Evolutionary conservation across 176 grass and related monocot genomes (phyloP).

Genomic region (Poa pratensis): DNA sequence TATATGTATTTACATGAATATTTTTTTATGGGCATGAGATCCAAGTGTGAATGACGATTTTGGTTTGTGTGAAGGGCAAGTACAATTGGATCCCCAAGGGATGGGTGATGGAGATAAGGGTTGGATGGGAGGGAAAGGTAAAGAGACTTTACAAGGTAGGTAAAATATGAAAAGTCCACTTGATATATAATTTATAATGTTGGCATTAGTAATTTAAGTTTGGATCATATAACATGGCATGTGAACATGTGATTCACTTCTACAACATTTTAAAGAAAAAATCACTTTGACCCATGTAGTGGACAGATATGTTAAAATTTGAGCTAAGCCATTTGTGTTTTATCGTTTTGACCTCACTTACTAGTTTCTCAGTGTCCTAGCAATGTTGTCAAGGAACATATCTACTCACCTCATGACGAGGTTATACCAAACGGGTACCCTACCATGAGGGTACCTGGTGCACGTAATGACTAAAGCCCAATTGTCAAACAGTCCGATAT

Average conservation of each 20-base stretch:
- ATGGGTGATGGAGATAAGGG: neutral
- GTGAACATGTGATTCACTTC: neutral
- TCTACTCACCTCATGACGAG: neutral
- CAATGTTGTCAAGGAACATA: neutral
- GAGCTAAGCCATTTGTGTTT: neutral
- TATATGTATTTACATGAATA: neutral
- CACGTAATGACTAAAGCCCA: no score
- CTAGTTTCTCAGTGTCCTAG: neutral
- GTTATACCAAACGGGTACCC: no score
- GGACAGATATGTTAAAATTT: neutral
- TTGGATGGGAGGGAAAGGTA: neutral
- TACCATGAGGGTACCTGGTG: no score
- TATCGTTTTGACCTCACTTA: neutral
- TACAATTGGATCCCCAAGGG: slow-evolving; percentile 5
- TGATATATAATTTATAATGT: neutral
- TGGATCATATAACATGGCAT: neutral
- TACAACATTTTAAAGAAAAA: neutral
- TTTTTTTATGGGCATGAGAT: no score
- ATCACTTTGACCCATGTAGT: neutral
- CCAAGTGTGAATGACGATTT: neutral
- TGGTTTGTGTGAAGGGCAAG: neutral
- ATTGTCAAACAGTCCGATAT: no score
- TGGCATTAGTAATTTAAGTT: neutral
- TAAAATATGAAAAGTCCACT: neutral
- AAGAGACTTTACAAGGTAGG: neutral